Base-by-base conservation (phyloP, 208 protist species). In the Leishmania arabica region DNA sequence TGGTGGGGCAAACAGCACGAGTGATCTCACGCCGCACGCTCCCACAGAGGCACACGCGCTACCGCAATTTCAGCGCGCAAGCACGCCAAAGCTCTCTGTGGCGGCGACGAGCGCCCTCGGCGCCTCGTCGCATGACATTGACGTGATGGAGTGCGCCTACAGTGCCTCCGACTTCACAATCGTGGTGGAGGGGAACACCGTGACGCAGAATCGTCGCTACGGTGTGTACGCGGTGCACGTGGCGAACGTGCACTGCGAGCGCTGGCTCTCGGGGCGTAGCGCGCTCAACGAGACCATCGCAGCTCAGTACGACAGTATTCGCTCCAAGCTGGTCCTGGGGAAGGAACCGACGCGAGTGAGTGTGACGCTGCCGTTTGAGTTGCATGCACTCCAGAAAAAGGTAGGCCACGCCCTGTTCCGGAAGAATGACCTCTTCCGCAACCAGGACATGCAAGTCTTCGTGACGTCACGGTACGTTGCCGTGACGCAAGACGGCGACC, bases 151-250 rank as follows among this genome's bases (percentile, higher is more conserved):
- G 21, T 62, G 54, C 49, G 47, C 66, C n/a, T 74, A 69, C 49
- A 31, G 51, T 15, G 27, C 69, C 4, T 76, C 86, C 6, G 83
- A 90, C 79, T 88, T 87, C 74, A 73, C 78, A 15, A 75, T 87
- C 40, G 82, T 86, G 13, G 75, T 97, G 15, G 88, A 94, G 58
- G 84, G 86, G 49, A 96, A 97, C 87, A 84, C 77, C n/a, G 79
- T 97, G 19, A 78, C 72, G 53, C 80, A 88, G 40, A 95, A 95
- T 77, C 66, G 53, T 11, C 68, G 51, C 31, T 81, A 84, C 65
- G 94, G 92, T 56, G 79, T 97, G 69, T 66, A 89, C 54, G 93
- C 90, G 76, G 80, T 91, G 83, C 94, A 97, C 81, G 80, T 96
- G 37, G 88, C 93, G 40, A 89, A 92, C 49, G 78, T 92, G 51